phyloP scores from a whole-genome alignment of 2,329 filamentous ascomycete species.

The Fusarium foetens region DNA sequence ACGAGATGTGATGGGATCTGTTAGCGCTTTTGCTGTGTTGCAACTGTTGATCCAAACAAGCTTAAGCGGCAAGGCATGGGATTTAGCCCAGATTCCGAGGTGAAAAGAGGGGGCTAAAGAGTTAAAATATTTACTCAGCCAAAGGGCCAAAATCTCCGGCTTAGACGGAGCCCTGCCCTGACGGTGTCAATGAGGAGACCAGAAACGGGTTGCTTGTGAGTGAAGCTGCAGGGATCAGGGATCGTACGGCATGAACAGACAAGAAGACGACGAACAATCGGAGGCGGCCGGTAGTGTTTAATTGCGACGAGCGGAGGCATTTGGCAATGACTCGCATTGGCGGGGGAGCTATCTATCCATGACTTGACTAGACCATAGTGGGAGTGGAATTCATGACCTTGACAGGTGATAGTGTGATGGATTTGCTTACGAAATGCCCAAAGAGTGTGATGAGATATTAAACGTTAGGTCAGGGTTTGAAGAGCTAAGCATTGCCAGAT shows the following conservation, averaged over 20 bases:
- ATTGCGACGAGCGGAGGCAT: slow-evolving; percentile 22
- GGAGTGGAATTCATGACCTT: slow-evolving; percentile 16
- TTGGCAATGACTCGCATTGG: slow-evolving; percentile 45
- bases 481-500: not conserved
- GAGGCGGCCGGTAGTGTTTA: slow-evolving; percentile 36
- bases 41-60: slow-evolving; percentile 32
- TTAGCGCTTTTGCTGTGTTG: slow-evolving; percentile 41
- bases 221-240: slow-evolving; percentile 28
- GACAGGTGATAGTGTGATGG: slow-evolving; percentile 10
- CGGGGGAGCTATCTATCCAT: slow-evolving; percentile 30
- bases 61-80: slow-evolving; percentile 39
- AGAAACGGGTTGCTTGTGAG: not conserved
- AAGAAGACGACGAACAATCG: slow-evolving; percentile 23
- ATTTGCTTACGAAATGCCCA: slow-evolving; percentile 3
- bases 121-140: slow-evolving; percentile 6
- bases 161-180: slow-evolving; percentile 6
- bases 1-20: slow-evolving; percentile 36
- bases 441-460: slow-evolving; percentile 3
- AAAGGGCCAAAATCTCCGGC: slow-evolving; percentile 29
- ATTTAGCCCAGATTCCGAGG: slow-evolving; percentile 45
- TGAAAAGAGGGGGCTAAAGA: slow-evolving; percentile 27
- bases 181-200: slow-evolving; percentile 8
- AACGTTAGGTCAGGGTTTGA: not conserved
- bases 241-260: slow-evolving; percentile 24
- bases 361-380: slow-evolving; percentile 27